Evolutionary conservation across 2,329 filamentous ascomycete genomes (phyloP).

Genomic region (Alternaria triticimaculans): DNA sequence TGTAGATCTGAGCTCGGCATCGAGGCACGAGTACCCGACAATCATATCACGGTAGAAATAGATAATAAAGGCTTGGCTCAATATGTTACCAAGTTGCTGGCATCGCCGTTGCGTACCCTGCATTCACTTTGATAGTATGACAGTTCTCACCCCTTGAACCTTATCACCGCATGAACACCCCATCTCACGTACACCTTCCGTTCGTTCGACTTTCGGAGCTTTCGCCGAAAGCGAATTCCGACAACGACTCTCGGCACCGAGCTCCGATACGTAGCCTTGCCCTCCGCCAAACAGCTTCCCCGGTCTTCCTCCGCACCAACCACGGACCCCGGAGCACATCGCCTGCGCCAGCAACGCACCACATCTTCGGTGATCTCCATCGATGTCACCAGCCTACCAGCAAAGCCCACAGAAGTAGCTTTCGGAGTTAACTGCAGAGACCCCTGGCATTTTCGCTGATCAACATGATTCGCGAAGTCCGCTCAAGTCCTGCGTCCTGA

Average conservation of each 20-base stretch:
- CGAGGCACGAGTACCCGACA: background rate
- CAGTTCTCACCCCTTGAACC: background rate
- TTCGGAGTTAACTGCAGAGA: background rate
- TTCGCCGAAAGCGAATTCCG: background rate
- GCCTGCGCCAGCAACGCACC: background rate
- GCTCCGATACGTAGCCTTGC: background rate
- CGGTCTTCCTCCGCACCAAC: conserved; percentile 8
- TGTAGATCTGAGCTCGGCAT: background rate
- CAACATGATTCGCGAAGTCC: background rate
- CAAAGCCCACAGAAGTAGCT: background rate
- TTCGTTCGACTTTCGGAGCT: background rate
- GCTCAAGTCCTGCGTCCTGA: background rate
- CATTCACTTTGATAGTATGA: background rate
- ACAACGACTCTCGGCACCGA: background rate
- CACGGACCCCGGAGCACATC: background rate
- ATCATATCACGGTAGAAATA: background rate
- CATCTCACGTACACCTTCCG: background rate
- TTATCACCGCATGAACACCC: background rate
- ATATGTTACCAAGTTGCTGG: background rate
- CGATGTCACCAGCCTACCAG: background rate
- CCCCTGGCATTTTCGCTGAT: background rate
- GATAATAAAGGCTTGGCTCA: background rate
- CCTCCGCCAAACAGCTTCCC: background rate
- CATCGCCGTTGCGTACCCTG: background rate
- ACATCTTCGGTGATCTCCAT: background rate